Conservation (phyloP, 2,329 filamentous ascomycete species). For the Neofusicoccum kwambonambiense region DNA sequence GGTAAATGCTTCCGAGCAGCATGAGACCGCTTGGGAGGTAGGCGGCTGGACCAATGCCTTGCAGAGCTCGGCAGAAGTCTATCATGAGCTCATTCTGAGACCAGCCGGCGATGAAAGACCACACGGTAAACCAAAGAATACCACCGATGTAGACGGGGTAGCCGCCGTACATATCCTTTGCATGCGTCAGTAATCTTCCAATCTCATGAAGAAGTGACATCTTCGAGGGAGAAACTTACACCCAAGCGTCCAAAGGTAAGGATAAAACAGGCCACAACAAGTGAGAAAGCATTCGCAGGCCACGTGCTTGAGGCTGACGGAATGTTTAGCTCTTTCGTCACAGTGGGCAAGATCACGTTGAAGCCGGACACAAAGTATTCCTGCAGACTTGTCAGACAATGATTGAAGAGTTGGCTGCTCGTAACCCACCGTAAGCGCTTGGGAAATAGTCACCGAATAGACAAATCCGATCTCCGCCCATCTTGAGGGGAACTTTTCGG, state of each 20-base stretch:
- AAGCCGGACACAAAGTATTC: constrained; percentile 81
- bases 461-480: constrained; percentile 58
- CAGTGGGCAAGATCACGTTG: constrained; percentile 63
- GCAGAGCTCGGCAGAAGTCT: constrained; percentile 34
- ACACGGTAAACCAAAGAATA: constrained; percentile 45
- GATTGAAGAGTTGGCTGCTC: neutral
- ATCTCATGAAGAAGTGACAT: constrained; percentile 48
- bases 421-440: constrained; percentile 24
- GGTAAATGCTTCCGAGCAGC: constrained; percentile 34
- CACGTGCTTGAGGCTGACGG: constrained; percentile 61
- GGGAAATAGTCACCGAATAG: constrained; percentile 44
- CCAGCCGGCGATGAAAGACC: constrained; percentile 34
- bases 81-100: constrained; percentile 34
- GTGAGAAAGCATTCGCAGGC: constrained; percentile 53
- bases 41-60: constrained; percentile 38
- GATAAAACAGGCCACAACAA: constrained; percentile 49
- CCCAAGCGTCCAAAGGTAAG: constrained; percentile 43
- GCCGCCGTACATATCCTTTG: constrained; percentile 60
- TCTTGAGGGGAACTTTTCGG: constrained; percentile 49
- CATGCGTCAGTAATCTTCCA: neutral
- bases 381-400: neutral
- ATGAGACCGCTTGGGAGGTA: constrained; percentile 33
- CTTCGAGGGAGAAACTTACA: neutral
- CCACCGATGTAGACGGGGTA: constrained; percentile 61
- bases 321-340: constrained; percentile 62